Conservation (phyloP, 768 basidiomycete genomes). For the Boletus pseudo-olivaceus region DNA sequence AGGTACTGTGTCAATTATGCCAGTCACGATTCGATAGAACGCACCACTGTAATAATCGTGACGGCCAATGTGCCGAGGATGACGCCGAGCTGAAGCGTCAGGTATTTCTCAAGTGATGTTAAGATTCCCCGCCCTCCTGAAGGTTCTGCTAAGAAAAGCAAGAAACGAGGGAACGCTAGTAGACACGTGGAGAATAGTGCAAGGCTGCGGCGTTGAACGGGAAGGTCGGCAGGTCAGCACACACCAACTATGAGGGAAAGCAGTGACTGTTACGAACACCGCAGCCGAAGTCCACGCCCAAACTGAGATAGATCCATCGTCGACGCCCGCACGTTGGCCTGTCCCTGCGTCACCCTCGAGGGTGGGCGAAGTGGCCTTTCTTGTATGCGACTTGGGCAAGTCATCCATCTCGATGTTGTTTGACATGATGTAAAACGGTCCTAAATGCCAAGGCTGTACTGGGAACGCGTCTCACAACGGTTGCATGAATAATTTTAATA, state of each 20-base stretch:
- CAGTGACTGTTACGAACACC: slow-evolving; percentile 22
- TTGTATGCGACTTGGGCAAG: slow-evolving; percentile 20
- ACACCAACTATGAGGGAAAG: not conserved
- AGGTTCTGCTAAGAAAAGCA: slow-evolving; percentile 63
- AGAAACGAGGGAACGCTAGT: slow-evolving; percentile 55
- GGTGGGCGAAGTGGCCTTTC: slow-evolving; percentile 3
- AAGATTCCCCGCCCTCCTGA: slow-evolving; percentile 41
- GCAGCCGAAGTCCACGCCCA: slow-evolving; percentile 40
- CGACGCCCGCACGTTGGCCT: slow-evolving; percentile 1
- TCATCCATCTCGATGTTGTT: slow-evolving; percentile 40
- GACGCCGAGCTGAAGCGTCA: slow-evolving; percentile 65
- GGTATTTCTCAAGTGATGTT: slow-evolving; percentile 66
- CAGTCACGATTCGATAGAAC: slow-evolving; percentile 1
- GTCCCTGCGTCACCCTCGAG: slow-evolving; percentile 4
- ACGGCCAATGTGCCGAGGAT: slow-evolving; percentile 53
- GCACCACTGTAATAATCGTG: slow-evolving; percentile 58
- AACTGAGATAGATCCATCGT: slow-evolving; percentile 28
- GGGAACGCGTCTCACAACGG: no score
- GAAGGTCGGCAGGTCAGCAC: not conserved
- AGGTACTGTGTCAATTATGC: not conserved
- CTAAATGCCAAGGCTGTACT: not conserved
- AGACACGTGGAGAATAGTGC: slow-evolving; percentile 35
- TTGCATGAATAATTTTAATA: no score
- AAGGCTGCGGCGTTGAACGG: slow-evolving; percentile 27
- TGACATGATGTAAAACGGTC: slow-evolving; percentile 25